Conservation (phyloP, 1,284 basidiomycete species). For the Fomitiporia mediterranea region DNA sequence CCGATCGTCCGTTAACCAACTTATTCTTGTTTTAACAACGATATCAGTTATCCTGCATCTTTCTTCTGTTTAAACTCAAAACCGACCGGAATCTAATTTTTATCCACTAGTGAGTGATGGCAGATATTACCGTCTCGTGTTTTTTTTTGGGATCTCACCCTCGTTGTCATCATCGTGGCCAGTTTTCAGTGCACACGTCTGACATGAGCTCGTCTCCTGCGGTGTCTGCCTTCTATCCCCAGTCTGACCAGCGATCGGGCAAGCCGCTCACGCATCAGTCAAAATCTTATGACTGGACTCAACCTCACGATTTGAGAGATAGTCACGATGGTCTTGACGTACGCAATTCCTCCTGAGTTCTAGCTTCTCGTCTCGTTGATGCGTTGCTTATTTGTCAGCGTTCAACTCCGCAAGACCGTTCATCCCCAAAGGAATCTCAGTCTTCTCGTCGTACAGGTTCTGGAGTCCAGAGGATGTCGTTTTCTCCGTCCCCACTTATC, state of each 20-base stretch:
- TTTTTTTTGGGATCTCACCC: slow-evolving; percentile 15
- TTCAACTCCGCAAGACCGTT: slow-evolving; percentile 11
- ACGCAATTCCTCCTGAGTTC: background rate
- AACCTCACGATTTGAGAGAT: slow-evolving; percentile 19
- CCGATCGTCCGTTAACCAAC: slow-evolving; percentile 9
- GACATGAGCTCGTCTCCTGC: slow-evolving; percentile 48
- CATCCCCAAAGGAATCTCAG: slow-evolving; percentile 12
- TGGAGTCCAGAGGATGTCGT: slow-evolving; percentile 15
- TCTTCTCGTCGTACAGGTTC: slow-evolving; percentile 11
- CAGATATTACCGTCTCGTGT: slow-evolving; percentile 10
- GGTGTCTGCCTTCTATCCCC: slow-evolving; percentile 35
- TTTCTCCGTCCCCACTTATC: slow-evolving; percentile 17
- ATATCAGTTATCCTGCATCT: slow-evolving; percentile 11
- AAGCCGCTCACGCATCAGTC: slow-evolving; percentile 36
- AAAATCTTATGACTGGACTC: slow-evolving; percentile 39
- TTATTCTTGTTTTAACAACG: slow-evolving; percentile 22
- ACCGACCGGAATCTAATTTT: slow-evolving; percentile 15
- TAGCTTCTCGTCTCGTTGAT: slow-evolving; percentile 5
- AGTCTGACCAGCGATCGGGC: slow-evolving; percentile 38
- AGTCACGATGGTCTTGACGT: slow-evolving; percentile 16
- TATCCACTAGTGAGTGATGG: slow-evolving; percentile 15
- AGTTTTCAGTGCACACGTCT: slow-evolving; percentile 54
- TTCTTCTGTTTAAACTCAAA: slow-evolving; percentile 3
- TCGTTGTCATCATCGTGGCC: slow-evolving; percentile 29
- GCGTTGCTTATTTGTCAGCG: slow-evolving; percentile 14